Evolutionary conservation across 2,329 filamentous ascomycete species (phyloP), one percentile per base, ranked within the genome.

Genomic region (Hirsutella rhossiliensis): DNA sequence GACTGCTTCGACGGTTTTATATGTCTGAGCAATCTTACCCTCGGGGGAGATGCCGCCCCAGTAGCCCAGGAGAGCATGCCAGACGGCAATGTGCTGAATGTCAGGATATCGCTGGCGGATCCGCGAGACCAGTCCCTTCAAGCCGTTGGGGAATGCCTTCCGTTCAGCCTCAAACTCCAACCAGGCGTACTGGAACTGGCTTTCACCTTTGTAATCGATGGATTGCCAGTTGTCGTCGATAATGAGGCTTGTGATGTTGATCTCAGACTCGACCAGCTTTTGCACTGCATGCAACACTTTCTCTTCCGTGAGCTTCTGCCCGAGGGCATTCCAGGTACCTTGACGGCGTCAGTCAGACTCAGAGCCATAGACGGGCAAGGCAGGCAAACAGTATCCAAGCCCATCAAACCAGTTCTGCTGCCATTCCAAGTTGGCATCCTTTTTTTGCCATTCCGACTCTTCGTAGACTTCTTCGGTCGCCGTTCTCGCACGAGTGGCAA

Each of bases 171-270:
- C 89, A 50, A 98, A 97, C 8, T 82, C 76, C 11, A 77, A 76
- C 87, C 85, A 94, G 23, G 80, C 75, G 45, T 75, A 64, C 41
- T 76, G 71, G 48, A 74, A 78, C 49, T 77, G 72, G 17, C 69
- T 67, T 5, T 68, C 56, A 0, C 71, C 70, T 20, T 57, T 53
- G 28, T 70, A 52, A 50, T 76, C 78, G 40, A 94, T 72, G 9
- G 82, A 78, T 62, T 95, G 89, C 92, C 92, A 98, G 54, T 94
- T 94, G 58, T 98, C 92, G 54, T 98, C 92, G 49, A 98, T 94
- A 48, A 97, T 95, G 2, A 98, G 71, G 55, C 81, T 94, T 0
- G 80, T 82, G 39, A 97, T 73, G 37, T 83, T 80, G 55, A 98
- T 86, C 1, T 81, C 75, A 45, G 84, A 74, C 28, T 78, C 68